Evolutionary conservation across 306 rosid species (phyloP).

Genomic region (Hippophae gyantsensis): DNA sequence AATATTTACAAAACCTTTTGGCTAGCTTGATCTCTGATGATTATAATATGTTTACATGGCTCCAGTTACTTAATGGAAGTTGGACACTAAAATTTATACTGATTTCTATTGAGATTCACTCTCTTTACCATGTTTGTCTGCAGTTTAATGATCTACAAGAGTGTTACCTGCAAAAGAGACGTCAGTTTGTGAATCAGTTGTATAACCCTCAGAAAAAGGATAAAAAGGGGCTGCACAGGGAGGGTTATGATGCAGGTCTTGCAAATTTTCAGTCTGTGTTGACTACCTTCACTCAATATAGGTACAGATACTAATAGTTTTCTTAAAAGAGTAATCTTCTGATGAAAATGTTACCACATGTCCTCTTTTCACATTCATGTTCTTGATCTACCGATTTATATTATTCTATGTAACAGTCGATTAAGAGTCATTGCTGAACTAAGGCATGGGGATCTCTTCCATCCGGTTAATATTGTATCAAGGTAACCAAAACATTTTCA

Average conservation of each 20-base stretch:
- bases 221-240: slow-evolving; percentile 48
- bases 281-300: slow-evolving; percentile 76
- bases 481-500: slow-evolving; percentile 45
- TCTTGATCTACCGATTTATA: slow-evolving; percentile 6
- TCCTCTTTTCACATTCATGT: background rate
- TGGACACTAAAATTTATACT: slow-evolving; percentile 8
- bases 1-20: no score
- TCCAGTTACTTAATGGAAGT: slow-evolving; percentile 3
- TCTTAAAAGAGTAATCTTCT: background rate
- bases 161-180: slow-evolving; percentile 88
- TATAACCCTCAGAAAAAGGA: slow-evolving; percentile 50
- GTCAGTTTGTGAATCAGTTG: slow-evolving; percentile 52
- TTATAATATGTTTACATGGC: background rate
- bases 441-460: slow-evolving; percentile 79
- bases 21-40: background rate
- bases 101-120: slow-evolving; percentile 9
- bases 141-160: slow-evolving; percentile 95
- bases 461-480: slow-evolving; percentile 90
- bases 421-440: slow-evolving; percentile 92
- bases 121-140: slow-evolving; percentile 22
- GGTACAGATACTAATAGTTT: slow-evolving; percentile 39
- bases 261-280: slow-evolving; percentile 83
- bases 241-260: slow-evolving; percentile 78
- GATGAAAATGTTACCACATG: background rate
- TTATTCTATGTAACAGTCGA: slow-evolving; percentile 55